These are phyloP conservation scores for Malassezia sympodialis DNA, from an alignment of 1,284 basidiomycete genomes.

Conservation along the genomic window DNA sequence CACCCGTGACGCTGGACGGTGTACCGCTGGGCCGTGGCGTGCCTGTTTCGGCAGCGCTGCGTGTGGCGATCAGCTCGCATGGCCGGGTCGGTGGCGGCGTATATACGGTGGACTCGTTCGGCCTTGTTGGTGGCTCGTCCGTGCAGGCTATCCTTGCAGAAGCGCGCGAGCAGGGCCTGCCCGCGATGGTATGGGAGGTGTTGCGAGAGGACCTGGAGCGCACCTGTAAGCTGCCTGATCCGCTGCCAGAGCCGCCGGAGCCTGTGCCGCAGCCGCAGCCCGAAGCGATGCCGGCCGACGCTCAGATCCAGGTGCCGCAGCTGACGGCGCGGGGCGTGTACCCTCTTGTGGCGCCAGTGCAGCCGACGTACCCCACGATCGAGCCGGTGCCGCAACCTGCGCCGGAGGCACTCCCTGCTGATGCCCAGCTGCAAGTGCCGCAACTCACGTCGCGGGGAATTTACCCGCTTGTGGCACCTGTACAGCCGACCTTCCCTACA, in stretches of 20 bases:
- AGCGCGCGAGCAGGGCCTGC: slow-evolving; percentile 1
- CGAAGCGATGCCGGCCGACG: background rate
- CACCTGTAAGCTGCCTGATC: background rate
- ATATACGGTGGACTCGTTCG: background rate
- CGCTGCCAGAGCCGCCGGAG: slow-evolving; percentile 1
- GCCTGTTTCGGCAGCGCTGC: background rate
- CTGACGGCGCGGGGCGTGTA: background rate
- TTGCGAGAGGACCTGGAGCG: background rate
- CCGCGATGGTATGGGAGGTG: background rate
- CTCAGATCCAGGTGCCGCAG: background rate
- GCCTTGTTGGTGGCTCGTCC: background rate
- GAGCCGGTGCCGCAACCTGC: background rate
- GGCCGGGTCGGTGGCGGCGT: slow-evolving; percentile 8
- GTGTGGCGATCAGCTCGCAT: background rate
- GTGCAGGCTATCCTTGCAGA: background rate
- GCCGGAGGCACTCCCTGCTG: background rate
- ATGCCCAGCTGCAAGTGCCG: background rate
- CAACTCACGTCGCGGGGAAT: background rate
- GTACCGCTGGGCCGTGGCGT: background rate
- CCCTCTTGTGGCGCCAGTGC: background rate
- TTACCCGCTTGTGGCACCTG: background rate
- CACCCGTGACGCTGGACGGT: background rate
- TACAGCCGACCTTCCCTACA: background rate
- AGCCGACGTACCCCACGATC: background rate
- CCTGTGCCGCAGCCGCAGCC: background rate